Evolutionary conservation across 2,329 filamentous ascomycete genomes (phyloP).

Genomic region (Colletotrichum lupini): DNA sequence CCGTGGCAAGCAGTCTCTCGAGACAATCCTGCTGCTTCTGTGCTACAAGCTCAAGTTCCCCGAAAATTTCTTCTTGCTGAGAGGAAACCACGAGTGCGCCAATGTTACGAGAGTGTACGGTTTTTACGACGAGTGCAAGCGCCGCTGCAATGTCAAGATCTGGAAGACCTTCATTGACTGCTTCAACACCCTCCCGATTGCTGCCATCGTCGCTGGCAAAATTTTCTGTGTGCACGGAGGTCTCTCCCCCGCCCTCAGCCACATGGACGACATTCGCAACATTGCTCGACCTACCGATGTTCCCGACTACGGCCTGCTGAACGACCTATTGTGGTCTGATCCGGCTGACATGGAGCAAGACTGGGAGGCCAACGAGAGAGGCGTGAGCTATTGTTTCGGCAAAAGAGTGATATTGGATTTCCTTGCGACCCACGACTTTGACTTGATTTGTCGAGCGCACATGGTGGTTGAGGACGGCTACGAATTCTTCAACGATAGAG

Average conservation of each 20-base stretch:
- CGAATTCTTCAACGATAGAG: slow-evolving; percentile 96
- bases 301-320: slow-evolving; percentile 93
- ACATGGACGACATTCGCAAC: slow-evolving; percentile 98
- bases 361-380: slow-evolving; percentile 97
- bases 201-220: slow-evolving; percentile 95
- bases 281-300: slow-evolving; percentile 97
- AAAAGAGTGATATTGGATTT: slow-evolving; percentile 99
- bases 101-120: slow-evolving; percentile 96
- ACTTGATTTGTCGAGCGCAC: slow-evolving; percentile 95
- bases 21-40: slow-evolving; percentile 91
- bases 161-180: slow-evolving; percentile 99
- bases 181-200: slow-evolving; percentile 95
- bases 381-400: slow-evolving; percentile 98
- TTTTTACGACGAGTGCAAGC: slow-evolving; percentile 98
- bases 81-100: slow-evolving; percentile 96
- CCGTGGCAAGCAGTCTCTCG: slow-evolving; percentile 92
- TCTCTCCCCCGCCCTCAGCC: slow-evolving; percentile 87
- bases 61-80: slow-evolving; percentile 95
- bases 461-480: slow-evolving; percentile 99
- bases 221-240: slow-evolving; percentile 98
- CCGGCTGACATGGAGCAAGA: slow-evolving; percentile 98
- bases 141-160: slow-evolving; percentile 94
- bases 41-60: slow-evolving; percentile 98
- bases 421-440: slow-evolving; percentile 93
- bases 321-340: slow-evolving; percentile 97